These are phyloP conservation scores for Magnolia sinica DNA, from an alignment of 164 flowering plant species.

Conservation along the genomic window DNA sequence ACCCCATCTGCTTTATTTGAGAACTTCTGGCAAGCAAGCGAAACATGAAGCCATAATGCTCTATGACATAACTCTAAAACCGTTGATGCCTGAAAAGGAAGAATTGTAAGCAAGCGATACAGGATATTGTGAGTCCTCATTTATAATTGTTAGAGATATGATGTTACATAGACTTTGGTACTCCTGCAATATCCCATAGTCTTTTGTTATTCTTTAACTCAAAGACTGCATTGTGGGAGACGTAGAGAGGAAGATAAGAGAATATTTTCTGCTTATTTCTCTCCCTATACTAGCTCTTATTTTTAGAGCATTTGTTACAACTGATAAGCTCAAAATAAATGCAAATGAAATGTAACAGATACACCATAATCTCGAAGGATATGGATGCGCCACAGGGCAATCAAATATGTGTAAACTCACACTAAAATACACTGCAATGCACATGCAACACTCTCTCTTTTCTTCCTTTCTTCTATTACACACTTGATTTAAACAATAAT, in stretches of 20 bases:
- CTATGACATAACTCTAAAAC: slow-evolving; percentile 51
- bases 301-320: too few relatives aligned
- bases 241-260: neutral
- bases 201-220: neutral
- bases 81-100: slow-evolving; percentile 56
- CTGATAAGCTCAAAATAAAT: too few relatives aligned
- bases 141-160: neutral
- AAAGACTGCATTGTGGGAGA: neutral
- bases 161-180: neutral
- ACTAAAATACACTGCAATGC: neutral
- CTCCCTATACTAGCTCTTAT: too few relatives aligned
- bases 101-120: neutral
- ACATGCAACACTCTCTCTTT: neutral
- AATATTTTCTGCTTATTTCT: too few relatives aligned
- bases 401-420: too few relatives aligned
- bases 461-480: neutral
- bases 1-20: slow-evolving; percentile 23
- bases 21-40: slow-evolving; percentile 41
- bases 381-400: too few relatives aligned
- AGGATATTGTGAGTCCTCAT: neutral
- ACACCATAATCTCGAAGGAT: too few relatives aligned
- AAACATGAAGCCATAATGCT: slow-evolving; percentile 66
- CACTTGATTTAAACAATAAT: neutral
- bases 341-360: too few relatives aligned
- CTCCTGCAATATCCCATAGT: neutral